phyloP scores from a whole-genome alignment of 352 stramenopile genomes.

The Peronospora farinosa region DNA sequence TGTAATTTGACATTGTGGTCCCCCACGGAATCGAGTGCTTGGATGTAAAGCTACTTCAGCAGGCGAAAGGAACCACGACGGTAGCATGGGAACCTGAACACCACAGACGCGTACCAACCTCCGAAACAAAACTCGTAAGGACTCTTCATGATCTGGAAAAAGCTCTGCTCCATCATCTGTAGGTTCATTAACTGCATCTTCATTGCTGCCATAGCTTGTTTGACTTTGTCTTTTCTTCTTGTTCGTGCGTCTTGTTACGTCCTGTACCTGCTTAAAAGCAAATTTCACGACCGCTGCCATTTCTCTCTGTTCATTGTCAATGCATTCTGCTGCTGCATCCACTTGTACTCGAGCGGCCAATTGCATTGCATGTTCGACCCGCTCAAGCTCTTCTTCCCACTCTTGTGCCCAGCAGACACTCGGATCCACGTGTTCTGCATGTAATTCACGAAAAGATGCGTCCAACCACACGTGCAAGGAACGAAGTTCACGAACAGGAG shows the following conservation, averaged over 20 bases:
- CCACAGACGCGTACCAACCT: constrained; percentile 39
- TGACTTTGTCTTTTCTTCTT: constrained; percentile 14
- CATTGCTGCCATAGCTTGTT: constrained; percentile 20
- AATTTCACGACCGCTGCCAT: constrained; percentile 54
- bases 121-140: constrained; percentile 40
- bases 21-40: constrained; percentile 22
- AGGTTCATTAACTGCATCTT: constrained; percentile 1
- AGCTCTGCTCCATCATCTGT: constrained; percentile 17
- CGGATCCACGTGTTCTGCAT: constrained; percentile 46
- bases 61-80: constrained; percentile 47
- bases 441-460: constrained; percentile 26
- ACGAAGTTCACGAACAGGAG: constrained; percentile 30
- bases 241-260: constrained; percentile 15
- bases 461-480: constrained; percentile 37
- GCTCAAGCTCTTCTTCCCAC: constrained; percentile 41
- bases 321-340: constrained; percentile 16
- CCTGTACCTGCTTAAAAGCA: constrained; percentile 36
- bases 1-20: constrained; percentile 25
- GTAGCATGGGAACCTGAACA: constrained; percentile 39
- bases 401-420: constrained; percentile 38
- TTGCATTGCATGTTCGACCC: constrained; percentile 42
- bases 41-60: constrained; percentile 28
- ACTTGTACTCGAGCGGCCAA: constrained; percentile 23
- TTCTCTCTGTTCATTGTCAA: constrained; percentile 26
- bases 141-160: constrained; percentile 37